These are phyloP conservation scores for Paracamarosporium sp. DNA, from an alignment of 2,329 filamentous ascomycete genomes.

Conservation along the genomic window DNA sequence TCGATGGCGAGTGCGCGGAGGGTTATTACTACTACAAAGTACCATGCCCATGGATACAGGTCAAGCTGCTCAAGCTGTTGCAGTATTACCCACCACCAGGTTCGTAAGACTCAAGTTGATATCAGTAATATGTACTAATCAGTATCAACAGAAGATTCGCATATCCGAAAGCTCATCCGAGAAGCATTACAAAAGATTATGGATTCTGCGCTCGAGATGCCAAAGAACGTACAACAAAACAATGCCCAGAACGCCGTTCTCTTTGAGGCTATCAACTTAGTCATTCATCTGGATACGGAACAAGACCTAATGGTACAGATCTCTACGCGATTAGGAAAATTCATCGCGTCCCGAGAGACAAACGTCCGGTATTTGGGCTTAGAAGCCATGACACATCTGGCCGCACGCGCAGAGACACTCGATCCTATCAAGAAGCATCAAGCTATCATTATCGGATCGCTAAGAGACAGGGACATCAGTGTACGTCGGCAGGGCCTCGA, in stretches of 20 bases:
- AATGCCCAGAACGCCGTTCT: constrained; percentile 98
- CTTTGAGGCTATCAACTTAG: constrained; percentile 97
- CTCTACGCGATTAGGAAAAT: constrained; percentile 86
- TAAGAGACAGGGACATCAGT: constrained; percentile 96
- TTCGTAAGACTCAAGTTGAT: constrained; percentile 45
- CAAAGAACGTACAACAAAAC: constrained; percentile 99
- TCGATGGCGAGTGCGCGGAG: constrained; percentile 85
- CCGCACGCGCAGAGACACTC: constrained; percentile 88
- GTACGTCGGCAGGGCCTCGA: constrained; percentile 95
- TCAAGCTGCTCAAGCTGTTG: constrained; percentile 88
- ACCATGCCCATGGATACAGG: constrained; percentile 98
- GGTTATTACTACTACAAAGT: constrained; percentile 99
- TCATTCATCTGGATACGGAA: constrained; percentile 96
- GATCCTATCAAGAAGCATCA: constrained; percentile 99
- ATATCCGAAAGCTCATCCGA: constrained; percentile 89
- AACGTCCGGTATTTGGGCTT: constrained; percentile 96
- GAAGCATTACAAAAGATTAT: constrained; percentile 91
- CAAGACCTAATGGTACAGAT: constrained; percentile 96
- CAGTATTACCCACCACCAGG: constrained; percentile 97
- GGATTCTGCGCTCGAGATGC: constrained; percentile 88
- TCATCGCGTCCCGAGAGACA: constrained; percentile 95
- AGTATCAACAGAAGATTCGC: constrained; percentile 75
- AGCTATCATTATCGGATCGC: constrained; percentile 89
- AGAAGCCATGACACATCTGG: constrained; percentile 98
- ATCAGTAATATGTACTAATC: constrained; percentile 23